Conservation (phyloP, 2,329 filamentous ascomycete species). For the Chaetomiaceae sp. region DNA sequence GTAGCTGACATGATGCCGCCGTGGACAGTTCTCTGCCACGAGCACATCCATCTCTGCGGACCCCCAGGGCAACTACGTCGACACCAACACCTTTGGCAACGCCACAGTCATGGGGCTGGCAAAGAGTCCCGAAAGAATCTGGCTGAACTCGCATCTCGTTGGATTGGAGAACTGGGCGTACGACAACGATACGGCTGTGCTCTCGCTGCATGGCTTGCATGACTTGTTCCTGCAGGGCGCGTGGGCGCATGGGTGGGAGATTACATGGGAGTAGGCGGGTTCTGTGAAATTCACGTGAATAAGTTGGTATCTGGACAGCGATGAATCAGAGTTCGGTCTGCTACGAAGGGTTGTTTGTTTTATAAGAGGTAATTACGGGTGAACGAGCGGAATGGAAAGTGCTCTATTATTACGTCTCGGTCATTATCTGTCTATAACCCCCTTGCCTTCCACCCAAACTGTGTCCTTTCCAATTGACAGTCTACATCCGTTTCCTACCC, state of each 20-base stretch:
- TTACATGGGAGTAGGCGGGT: slow-evolving; percentile 18
- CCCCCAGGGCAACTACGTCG: slow-evolving; percentile 49
- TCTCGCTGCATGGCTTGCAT: slow-evolving; percentile 49
- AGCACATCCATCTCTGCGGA: slow-evolving; percentile 43
- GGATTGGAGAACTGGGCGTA: slow-evolving; percentile 51
- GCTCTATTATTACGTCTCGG: too few species aligned
- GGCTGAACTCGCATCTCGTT: too few species aligned
- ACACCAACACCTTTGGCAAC: slow-evolving; percentile 55
- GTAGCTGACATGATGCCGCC: too few species aligned
- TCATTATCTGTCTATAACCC: background rate
- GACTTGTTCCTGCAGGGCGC: slow-evolving; percentile 48
- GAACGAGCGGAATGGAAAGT: background rate
- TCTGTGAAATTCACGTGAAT: background rate
- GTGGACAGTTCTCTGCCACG: slow-evolving; percentile 30
- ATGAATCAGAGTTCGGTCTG: background rate
- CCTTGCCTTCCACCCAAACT: background rate
- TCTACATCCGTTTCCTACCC: slow-evolving; percentile 4
- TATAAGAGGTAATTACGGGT: background rate
- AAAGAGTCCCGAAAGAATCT: slow-evolving; percentile 39
- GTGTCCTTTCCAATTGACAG: background rate
- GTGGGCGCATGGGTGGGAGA: slow-evolving; percentile 53
- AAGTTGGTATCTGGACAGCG: background rate
- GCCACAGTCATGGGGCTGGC: slow-evolving; percentile 59
- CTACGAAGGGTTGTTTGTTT: background rate
- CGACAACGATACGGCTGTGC: slow-evolving; percentile 41